A percentile compares a stretch with the other conserved stretches of the same genome.
phyloP scores from a whole-genome alignment of 768 basidiomycete genomes.

The Mrakia blollopis region DNA sequence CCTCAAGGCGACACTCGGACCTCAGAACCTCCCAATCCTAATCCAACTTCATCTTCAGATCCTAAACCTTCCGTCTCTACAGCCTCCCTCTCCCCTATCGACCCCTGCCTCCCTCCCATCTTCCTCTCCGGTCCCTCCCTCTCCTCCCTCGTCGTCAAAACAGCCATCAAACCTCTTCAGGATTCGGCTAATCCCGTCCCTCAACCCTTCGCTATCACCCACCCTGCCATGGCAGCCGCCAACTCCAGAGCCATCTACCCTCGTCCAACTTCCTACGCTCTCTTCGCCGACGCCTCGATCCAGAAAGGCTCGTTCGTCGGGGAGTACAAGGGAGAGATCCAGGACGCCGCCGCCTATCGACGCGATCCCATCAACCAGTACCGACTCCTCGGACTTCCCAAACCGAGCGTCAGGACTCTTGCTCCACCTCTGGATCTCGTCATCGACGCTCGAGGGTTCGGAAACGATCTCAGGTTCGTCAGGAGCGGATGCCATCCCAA shows the following conservation, averaged over 20 bases:
- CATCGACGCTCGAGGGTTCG: conserved; percentile 70
- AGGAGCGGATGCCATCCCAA: conserved; percentile 63
- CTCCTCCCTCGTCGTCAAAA: conserved; percentile 23
- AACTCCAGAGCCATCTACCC: conserved; percentile 42
- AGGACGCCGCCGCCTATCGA: conserved; percentile 64
- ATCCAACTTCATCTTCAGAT: background rate
- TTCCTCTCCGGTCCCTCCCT: conserved; percentile 25
- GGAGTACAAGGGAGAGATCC: conserved; percentile 60
- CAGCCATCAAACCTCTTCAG: conserved; percentile 36
- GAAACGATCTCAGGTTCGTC: conserved; percentile 60
- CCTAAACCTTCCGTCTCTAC: background rate
- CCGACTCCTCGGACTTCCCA: conserved; percentile 64
- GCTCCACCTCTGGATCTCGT: conserved; percentile 72
- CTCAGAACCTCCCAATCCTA: background rate
- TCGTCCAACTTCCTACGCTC: conserved; percentile 50
- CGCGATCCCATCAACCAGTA: conserved; percentile 82
- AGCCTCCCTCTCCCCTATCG: conserved; percentile 17
- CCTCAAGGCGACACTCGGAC: conserved; percentile 3
- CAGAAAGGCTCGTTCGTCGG: conserved; percentile 57
- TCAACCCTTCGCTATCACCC: conserved; percentile 33
- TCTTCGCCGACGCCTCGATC: conserved; percentile 62
- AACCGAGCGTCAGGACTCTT: conserved; percentile 73
- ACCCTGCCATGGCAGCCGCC: conserved; percentile 38
- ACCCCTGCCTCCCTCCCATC: conserved; percentile 23
- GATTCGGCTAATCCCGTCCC: conserved; percentile 33